Conservation (phyloP, 805 yeast species). For the Metschnikowia lachancei region DNA sequence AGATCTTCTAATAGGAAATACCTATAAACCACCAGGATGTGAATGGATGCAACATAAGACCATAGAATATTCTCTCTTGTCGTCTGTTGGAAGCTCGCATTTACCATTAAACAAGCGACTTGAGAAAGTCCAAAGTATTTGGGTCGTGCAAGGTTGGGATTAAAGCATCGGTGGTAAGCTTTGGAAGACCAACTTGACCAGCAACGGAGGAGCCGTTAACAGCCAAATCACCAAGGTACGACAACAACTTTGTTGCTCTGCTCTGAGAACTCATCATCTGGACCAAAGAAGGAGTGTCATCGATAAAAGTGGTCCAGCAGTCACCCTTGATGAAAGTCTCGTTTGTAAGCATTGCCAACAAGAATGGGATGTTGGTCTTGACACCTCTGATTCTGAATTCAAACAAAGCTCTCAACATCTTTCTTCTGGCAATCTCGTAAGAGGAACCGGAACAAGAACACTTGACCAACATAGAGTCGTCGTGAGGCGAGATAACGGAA, state of each 20-base stretch:
- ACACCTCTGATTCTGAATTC: constrained; percentile 99
- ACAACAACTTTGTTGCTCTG: constrained; percentile 91
- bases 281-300: constrained; percentile 94
- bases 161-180: constrained; percentile 68
- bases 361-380: constrained; percentile 95
- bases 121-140: no score
- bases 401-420: constrained; percentile 94
- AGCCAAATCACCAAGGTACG: constrained; percentile 87
- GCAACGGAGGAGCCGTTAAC: constrained; percentile 95
- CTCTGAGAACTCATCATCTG: constrained; percentile 93
- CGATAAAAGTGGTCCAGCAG: constrained; percentile 98
- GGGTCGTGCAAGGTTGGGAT: constrained; percentile 71
- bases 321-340: constrained; percentile 80
- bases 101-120: no score
- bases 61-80: no score
- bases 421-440: constrained; percentile 93
- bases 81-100: no score
- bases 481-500: constrained; percentile 92
- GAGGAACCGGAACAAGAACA: constrained; percentile 97
- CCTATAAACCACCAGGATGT: no score
- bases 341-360: constrained; percentile 86
- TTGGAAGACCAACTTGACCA: constrained; percentile 94
- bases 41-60: no score
- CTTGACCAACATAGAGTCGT: constrained; percentile 97
- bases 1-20: no score